phyloP scores from a whole-genome alignment of 2,329 filamentous ascomycete species.

The Colletotrichum camelliae region DNA sequence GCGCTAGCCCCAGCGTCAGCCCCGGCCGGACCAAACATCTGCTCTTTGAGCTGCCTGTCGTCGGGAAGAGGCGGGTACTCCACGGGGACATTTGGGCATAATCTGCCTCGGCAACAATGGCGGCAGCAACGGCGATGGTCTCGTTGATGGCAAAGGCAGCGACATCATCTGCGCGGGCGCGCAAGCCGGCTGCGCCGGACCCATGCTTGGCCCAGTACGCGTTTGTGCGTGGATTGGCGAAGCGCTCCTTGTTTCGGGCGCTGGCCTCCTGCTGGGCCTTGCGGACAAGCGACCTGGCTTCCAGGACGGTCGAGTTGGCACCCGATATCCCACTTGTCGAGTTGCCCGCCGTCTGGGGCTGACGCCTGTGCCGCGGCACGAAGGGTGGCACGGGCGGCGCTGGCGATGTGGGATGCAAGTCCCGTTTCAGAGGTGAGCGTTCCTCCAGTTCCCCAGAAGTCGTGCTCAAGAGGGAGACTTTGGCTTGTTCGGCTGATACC shows the following conservation, averaged over 20 bases:
- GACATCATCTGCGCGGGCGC: neutral
- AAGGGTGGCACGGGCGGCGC: neutral
- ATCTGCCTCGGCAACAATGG: slow-evolving; percentile 1
- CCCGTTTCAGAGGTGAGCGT: neutral
- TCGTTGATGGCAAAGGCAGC: neutral
- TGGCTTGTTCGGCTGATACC: neutral
- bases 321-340: neutral
- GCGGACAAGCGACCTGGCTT: neutral
- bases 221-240: slow-evolving; percentile 1
- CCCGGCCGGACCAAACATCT: neutral
- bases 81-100: neutral
- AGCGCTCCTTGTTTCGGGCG: slow-evolving; percentile 1
- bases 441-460: neutral
- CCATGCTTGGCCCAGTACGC: neutral
- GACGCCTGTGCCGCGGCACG: neutral
- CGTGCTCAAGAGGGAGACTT: neutral
- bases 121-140: slow-evolving; percentile 1
- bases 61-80: neutral
- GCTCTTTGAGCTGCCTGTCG: neutral
- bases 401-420: neutral
- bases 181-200: neutral
- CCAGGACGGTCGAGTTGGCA: neutral
- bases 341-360: neutral
- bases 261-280: neutral
- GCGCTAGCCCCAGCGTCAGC: neutral